Evolutionary conservation across 2,329 filamentous ascomycete species (phyloP).

Genomic region (Scleromitrula shiraiana): DNA sequence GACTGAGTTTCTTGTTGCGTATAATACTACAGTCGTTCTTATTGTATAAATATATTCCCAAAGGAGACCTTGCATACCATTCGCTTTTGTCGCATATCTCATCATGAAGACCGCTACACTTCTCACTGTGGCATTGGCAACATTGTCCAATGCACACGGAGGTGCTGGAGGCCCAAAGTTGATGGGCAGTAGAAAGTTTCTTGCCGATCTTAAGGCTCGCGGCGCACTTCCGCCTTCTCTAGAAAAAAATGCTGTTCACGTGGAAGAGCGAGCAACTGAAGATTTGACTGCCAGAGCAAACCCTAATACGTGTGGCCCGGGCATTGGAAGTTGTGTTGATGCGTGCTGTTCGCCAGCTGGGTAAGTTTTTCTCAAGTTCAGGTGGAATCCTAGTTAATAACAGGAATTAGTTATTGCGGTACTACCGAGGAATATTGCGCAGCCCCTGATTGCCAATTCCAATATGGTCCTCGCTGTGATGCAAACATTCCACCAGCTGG

Average conservation of each 20-base stretch:
- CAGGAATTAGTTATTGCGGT: constrained; percentile 21
- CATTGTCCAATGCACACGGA: constrained; percentile 17
- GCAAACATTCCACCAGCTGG: constrained; percentile 46
- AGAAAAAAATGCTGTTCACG: neutral
- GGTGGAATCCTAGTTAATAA: neutral
- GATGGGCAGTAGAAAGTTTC: constrained; percentile 22
- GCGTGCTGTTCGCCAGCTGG: constrained; percentile 25
- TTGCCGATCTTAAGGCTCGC: constrained; percentile 21
- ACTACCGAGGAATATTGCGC: constrained; percentile 43
- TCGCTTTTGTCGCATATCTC: no score
- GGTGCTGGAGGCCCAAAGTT: constrained; percentile 17
- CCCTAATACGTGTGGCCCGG: constrained; percentile 22
- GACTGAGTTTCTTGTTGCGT: neutral
- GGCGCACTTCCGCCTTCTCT: constrained; percentile 12
- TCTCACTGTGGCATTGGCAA: constrained; percentile 12
- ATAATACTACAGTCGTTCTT: no score
- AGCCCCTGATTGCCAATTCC: constrained; percentile 53
- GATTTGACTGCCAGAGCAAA: constrained; percentile 12
- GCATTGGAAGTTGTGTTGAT: constrained; percentile 20
- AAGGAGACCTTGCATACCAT: no score
- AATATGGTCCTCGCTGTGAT: constrained; percentile 53
- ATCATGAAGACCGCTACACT: constrained; percentile 17
- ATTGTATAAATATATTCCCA: no score
- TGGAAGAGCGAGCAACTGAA: constrained; percentile 4
- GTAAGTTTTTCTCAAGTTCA: constrained; percentile 10